Evolutionary conservation across 2,329 filamentous ascomycete genomes (phyloP).

Genomic region (Neofusicoccum kwambonambiense): DNA sequence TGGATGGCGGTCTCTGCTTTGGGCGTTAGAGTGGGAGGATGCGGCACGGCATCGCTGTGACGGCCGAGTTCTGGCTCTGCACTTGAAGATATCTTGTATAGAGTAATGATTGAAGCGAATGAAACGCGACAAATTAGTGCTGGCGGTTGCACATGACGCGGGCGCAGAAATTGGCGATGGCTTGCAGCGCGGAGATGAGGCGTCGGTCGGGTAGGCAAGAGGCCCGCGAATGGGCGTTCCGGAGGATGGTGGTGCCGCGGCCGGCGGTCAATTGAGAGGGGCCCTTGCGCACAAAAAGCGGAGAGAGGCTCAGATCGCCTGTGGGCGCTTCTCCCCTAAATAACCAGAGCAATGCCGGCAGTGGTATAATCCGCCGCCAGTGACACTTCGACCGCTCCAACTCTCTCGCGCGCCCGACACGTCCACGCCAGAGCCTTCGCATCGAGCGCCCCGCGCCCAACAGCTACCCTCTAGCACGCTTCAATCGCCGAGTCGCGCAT

Average conservation of each 20-base stretch:
- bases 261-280: background rate
- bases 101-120: background rate
- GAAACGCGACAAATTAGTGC: background rate
- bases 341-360: conserved; percentile 7
- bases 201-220: background rate
- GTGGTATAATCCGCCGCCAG: background rate
- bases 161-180: background rate
- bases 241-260: background rate
- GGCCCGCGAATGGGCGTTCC: background rate
- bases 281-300: conserved; percentile 5
- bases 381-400: background rate
- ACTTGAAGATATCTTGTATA: background rate
- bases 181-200: conserved; percentile 2
- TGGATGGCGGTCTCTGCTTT: background rate
- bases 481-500: background rate
- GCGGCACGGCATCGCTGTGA: background rate
- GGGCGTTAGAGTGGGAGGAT: background rate
- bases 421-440: background rate
- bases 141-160: background rate
- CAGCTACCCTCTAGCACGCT: background rate
- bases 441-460: background rate
- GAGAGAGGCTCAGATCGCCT: conserved; percentile 14
- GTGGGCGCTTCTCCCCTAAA: background rate
- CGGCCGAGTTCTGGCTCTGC: background rate
- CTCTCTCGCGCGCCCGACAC: background rate